A percentile compares a stretch with the other conserved stretches of the same genome.
Conservation (phyloP, 257 asterid genomes). For the Rubia yunnanensis region DNA sequence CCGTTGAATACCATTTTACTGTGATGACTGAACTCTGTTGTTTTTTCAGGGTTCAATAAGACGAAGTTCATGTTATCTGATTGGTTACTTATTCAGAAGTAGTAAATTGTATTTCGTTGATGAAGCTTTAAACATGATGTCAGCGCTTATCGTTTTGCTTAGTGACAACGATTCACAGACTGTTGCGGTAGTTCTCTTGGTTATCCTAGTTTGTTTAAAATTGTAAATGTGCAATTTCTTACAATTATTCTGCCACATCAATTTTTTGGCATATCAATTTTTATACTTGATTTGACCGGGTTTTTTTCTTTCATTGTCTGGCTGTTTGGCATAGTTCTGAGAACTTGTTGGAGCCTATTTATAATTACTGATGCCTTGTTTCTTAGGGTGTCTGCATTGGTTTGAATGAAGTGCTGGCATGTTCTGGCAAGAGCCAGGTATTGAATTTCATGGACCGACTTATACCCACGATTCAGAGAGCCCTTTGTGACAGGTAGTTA, state of each 20-base stretch:
- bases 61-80: conserved; percentile 68
- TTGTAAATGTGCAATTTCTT: conserved; percentile 11
- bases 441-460: conserved; percentile 81
- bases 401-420: conserved; percentile 94
- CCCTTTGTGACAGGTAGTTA: conserved; percentile 92
- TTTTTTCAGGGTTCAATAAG: conserved; percentile 69
- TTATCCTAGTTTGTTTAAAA: conserved; percentile 8
- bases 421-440: conserved; percentile 92
- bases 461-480: conserved; percentile 87
- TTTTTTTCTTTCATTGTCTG: background rate
- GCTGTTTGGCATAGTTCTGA: background rate
- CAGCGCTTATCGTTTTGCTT: conserved; percentile 74
- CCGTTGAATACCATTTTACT: background rate
- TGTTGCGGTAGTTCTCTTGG: conserved; percentile 46
- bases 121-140: conserved; percentile 89
- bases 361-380: conserved; percentile 12
- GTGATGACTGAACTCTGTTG: conserved; percentile 10
- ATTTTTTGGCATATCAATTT: too few relatives aligned
- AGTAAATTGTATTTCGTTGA: conserved; percentile 88
- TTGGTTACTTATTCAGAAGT: conserved; percentile 82
- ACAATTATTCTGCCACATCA: conserved; percentile 25
- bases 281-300: too few relatives aligned
- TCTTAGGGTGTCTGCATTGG: conserved; percentile 97
- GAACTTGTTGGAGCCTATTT: background rate
- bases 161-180: conserved; percentile 79